Conservation (phyloP, 805 yeast species). For the Candida taoyuanica region DNA sequence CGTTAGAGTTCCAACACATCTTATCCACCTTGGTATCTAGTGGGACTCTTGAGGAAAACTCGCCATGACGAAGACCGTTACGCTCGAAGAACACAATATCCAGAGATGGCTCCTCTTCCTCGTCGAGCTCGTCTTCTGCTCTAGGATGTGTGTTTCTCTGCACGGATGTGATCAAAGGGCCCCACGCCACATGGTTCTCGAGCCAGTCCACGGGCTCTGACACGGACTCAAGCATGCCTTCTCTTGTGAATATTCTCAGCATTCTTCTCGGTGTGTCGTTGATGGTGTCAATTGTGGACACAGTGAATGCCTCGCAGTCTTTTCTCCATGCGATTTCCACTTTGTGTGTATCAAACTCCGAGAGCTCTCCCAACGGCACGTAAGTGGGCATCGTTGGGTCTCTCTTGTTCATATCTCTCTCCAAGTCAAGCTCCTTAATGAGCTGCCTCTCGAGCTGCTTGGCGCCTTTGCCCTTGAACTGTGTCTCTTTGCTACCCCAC, state of each 20-base stretch:
- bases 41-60: conserved; percentile 64
- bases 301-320: conserved; percentile 79
- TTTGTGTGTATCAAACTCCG: conserved; percentile 47
- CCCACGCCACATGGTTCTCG: conserved; percentile 80
- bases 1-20: conserved; percentile 75
- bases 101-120: conserved; percentile 36
- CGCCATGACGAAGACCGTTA: conserved; percentile 90
- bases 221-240: conserved; percentile 73
- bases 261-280: conserved; percentile 55
- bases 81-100: conserved; percentile 79
- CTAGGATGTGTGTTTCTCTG: conserved; percentile 47
- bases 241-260: conserved; percentile 75
- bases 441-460: conserved; percentile 66
- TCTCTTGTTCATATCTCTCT: conserved; percentile 58
- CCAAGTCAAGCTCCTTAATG: conserved; percentile 53
- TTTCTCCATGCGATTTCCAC: conserved; percentile 86
- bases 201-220: conserved; percentile 86
- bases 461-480: conserved; percentile 91
- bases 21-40: conserved; percentile 44
- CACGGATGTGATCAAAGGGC: conserved; percentile 77
- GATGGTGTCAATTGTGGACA: conserved; percentile 51
- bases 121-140: conserved; percentile 32
- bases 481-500: conserved; percentile 98
- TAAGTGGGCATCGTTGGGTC: conserved; percentile 86
- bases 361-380: conserved; percentile 62